Percentiles rank a stretch among this genome's conserved stretches.
phyloP scores from a whole-genome alignment of 2,329 filamentous ascomycete genomes.

The Alternaria ventricosa region DNA sequence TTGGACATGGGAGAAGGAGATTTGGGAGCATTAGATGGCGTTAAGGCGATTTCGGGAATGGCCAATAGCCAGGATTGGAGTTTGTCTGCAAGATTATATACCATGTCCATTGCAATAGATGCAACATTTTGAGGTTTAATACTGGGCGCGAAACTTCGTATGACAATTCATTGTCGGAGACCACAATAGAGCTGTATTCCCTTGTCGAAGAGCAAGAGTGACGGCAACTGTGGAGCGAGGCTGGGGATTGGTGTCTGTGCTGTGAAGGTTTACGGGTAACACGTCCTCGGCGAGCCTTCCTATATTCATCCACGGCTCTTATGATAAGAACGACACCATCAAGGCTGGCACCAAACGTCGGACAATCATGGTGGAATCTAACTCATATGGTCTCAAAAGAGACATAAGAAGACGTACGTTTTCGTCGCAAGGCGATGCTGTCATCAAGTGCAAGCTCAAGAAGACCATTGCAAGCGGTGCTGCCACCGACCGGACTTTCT shows the following conservation, averaged over 20 bases:
- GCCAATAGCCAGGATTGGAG: neutral
- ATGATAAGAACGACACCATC: neutral
- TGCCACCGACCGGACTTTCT: neutral
- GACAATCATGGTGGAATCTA: neutral
- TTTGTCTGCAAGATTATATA: neutral
- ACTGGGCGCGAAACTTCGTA: neutral
- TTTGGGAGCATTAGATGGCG: constrained; percentile 4
- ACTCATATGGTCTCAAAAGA: neutral
- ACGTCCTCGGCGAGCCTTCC: neutral
- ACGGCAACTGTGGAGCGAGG: neutral
- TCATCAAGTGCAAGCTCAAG: neutral
- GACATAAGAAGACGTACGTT: neutral
- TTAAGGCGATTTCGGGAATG: constrained; percentile 9
- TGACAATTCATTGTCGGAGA: neutral
- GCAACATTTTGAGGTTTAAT: neutral
- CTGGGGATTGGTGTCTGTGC: neutral
- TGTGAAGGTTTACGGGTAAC: neutral
- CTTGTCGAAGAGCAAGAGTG: neutral
- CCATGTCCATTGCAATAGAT: neutral
- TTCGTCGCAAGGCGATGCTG: neutral
- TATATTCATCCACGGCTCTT: neutral
- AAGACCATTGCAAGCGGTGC: neutral
- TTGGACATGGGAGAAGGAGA: neutral
- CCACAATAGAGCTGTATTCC: neutral
- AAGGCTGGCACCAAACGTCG: neutral